A percentile compares a stretch with the other conserved stretches of the same genome.
These are phyloP conservation scores for Groenewaldozyma sp. DNA, from an alignment of 1,139 yeast genomes.

Conservation along the genomic window DNA sequence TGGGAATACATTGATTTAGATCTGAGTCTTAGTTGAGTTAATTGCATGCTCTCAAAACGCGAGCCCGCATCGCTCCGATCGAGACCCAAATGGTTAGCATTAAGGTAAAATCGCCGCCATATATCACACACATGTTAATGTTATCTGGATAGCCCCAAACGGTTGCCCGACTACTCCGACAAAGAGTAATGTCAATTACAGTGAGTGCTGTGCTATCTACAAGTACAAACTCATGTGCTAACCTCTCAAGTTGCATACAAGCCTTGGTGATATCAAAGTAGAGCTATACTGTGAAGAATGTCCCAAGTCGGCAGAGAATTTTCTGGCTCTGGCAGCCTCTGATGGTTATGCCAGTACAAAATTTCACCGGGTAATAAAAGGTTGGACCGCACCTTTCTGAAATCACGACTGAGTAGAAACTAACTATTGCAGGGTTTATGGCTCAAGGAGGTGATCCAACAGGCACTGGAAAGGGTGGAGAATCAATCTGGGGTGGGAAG, in stretches of 20 bases:
- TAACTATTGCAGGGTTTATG: conserved; percentile 29
- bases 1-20: no score
- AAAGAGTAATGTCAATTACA: no score
- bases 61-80: no score
- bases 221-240: no score
- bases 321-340: conserved; percentile 41
- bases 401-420: not conserved
- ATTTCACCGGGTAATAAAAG: conserved; percentile 37
- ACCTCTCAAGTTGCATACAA: conserved; percentile 32
- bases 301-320: conserved; percentile 36
- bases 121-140: no score
- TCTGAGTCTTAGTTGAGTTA: no score
- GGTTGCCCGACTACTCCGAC: no score
- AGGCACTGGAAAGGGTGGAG: conserved; percentile 44
- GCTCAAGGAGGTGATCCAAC: conserved; percentile 45
- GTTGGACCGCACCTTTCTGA: conserved; percentile 20
- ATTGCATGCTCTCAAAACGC: no score
- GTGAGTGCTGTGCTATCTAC: no score
- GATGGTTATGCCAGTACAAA: conserved; percentile 37
- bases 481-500: conserved; percentile 41
- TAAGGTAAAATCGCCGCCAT: no score
- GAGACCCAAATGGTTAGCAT: no score
- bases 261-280: conserved; percentile 33
- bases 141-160: no score
- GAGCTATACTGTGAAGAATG: conserved; percentile 35